Evolutionary conservation across 306 rosid species (phyloP).

Genomic region (Trifolium pratense): DNA sequence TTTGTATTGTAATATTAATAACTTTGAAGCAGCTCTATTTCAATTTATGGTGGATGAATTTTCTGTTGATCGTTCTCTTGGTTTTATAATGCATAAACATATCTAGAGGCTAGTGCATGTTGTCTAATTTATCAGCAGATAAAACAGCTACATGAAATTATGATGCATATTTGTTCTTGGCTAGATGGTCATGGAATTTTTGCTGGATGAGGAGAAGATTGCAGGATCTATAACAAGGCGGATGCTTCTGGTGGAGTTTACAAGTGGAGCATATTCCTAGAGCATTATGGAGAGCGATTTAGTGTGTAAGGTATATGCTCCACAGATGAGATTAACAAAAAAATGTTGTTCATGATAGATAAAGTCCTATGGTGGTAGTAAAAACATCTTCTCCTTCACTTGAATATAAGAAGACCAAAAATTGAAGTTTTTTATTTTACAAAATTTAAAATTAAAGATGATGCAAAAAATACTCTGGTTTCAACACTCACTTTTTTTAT

Average conservation of each 20-base stretch:
- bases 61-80: slow-evolving; percentile 1
- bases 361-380: too few species aligned
- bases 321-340: too few species aligned
- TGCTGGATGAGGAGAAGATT: background rate
- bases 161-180: background rate
- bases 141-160: background rate
- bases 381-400: too few species aligned
- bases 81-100: background rate
- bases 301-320: background rate
- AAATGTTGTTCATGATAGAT: too few species aligned
- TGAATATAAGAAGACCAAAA: too few species aligned
- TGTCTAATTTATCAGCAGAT: background rate
- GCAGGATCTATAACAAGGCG: background rate
- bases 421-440: too few species aligned
- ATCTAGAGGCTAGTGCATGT: slow-evolving; percentile 5
- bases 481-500: too few species aligned
- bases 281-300: background rate
- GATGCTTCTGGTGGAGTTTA: background rate
- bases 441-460: too few species aligned
- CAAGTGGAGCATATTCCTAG: background rate
- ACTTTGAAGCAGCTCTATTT: slow-evolving; percentile 35
- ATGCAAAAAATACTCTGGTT: too few species aligned
- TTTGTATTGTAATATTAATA: slow-evolving; percentile 6
- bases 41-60: slow-evolving; percentile 21
- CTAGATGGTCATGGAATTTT: background rate